Percentiles rank a stretch among this genome's conserved stretches.
Conservation (phyloP, 2,329 filamentous ascomycete genomes). For the Fusarium hainanense region DNA sequence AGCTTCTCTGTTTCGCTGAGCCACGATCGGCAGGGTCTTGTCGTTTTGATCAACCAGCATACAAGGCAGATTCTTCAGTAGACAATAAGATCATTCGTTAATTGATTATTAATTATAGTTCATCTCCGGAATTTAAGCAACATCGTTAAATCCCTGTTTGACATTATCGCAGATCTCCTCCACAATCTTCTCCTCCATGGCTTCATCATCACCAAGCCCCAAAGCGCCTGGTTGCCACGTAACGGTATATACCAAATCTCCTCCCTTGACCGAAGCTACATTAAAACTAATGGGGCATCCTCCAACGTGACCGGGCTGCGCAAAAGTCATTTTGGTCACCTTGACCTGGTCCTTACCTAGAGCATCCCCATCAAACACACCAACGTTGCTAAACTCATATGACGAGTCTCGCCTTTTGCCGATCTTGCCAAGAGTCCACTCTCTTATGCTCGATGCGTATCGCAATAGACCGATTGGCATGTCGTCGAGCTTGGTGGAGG, state of each 20-base stretch:
- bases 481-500: slow-evolving; percentile 28
- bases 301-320: slow-evolving; percentile 38
- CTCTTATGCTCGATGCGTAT: slow-evolving; percentile 37
- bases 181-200: slow-evolving; percentile 33
- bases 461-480: slow-evolving; percentile 38
- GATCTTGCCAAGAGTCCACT: slow-evolving; percentile 39
- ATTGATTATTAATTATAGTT: slow-evolving; percentile 7
- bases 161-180: slow-evolving; percentile 33
- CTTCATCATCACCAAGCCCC: slow-evolving; percentile 29
- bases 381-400: slow-evolving; percentile 42
- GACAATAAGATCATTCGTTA: not conserved
- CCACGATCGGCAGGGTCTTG: slow-evolving; percentile 15
- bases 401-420: slow-evolving; percentile 40
- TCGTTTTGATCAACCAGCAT: not conserved
- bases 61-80: slow-evolving; percentile 17
- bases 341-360: not conserved
- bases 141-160: slow-evolving; percentile 22
- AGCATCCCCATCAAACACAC: slow-evolving; percentile 20
- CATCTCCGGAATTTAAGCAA: slow-evolving; percentile 4
- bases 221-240: slow-evolving; percentile 43
- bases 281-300: slow-evolving; percentile 40
- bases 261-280: slow-evolving; percentile 33
- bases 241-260: slow-evolving; percentile 37
- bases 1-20: slow-evolving; percentile 6
- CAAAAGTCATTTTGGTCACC: slow-evolving; percentile 40